Conservation (phyloP, 768 basidiomycete species). For the Termitomyces sp. region DNA sequence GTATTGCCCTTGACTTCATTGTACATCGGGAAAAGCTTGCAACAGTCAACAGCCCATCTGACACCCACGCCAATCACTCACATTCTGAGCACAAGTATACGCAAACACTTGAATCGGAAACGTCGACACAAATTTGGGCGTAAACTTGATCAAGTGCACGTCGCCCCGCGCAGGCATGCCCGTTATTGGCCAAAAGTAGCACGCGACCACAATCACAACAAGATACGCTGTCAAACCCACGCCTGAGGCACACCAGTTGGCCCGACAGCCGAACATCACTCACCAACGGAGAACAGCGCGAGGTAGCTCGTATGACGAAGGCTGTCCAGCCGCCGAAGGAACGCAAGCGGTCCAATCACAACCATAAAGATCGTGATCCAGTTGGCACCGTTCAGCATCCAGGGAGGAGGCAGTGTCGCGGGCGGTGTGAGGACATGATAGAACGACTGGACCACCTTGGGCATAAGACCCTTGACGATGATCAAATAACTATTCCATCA, state of each 20-base stretch:
- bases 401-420: conserved; percentile 60
- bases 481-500: conserved; percentile 63
- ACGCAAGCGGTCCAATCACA: conserved; percentile 73
- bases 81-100: conserved; percentile 91
- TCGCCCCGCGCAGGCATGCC: conserved; percentile 62
- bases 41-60: neutral
- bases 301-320: conserved; percentile 89
- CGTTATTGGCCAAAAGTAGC: conserved; percentile 71
- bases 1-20: conserved; percentile 84
- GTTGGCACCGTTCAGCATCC: conserved; percentile 69
- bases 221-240: conserved; percentile 55
- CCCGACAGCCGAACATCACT: conserved; percentile 22
- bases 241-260: neutral
- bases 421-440: conserved; percentile 72
- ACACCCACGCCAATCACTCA: conserved; percentile 27
- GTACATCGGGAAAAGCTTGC: conserved; percentile 88
- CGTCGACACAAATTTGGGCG: conserved; percentile 71
- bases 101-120: conserved; percentile 95
- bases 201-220: conserved; percentile 70
- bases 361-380: conserved; percentile 83
- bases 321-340: conserved; percentile 78
- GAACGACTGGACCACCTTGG: conserved; percentile 79
- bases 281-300: conserved; percentile 84
- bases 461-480: conserved; percentile 90
- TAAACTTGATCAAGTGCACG: conserved; percentile 66